phyloP scores from a whole-genome alignment of 225 moss, liverwort and hornwort genomes.

The Pseudoscleropodium purum region DNA sequence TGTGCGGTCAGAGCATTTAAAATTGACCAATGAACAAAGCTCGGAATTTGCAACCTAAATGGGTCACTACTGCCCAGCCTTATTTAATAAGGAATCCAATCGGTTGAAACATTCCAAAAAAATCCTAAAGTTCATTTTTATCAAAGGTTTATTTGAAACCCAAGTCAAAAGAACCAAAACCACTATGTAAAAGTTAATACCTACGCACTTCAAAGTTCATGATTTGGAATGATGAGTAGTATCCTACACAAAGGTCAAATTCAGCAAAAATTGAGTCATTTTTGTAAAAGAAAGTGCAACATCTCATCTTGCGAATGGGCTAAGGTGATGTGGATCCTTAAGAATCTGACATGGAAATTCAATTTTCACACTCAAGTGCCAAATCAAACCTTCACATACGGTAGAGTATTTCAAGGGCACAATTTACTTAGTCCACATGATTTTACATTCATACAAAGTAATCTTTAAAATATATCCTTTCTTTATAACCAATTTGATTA shows the following conservation, averaged over 20 bases:
- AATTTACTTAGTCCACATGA: neutral
- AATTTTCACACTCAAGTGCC: no score
- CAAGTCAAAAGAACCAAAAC: fast-evolving
- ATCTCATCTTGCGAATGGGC: no score
- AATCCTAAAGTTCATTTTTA: neutral
- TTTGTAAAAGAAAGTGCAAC: no score
- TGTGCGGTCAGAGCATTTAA: neutral
- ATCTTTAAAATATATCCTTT: neutral
- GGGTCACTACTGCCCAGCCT: neutral
- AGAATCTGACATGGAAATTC: no score
- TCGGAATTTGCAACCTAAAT: neutral
- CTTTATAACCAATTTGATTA: neutral
- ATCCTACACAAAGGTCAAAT: no score
- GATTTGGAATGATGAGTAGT: neutral
- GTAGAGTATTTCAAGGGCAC: neutral
- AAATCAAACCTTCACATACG: no score
- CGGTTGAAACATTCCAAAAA: neutral
- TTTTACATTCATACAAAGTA: neutral
- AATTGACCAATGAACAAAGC: neutral
- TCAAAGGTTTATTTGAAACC: neutral
- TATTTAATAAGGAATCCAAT: neutral
- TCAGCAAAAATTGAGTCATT: no score
- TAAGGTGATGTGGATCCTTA: no score
- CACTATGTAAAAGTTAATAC: neutral
- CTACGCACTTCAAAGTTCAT: fast-evolving